A percentile compares a stretch with the other conserved stretches of the same genome.
phyloP scores from a whole-genome alignment of 1,284 basidiomycete species.

The Ceratobasidium sp. region DNA sequence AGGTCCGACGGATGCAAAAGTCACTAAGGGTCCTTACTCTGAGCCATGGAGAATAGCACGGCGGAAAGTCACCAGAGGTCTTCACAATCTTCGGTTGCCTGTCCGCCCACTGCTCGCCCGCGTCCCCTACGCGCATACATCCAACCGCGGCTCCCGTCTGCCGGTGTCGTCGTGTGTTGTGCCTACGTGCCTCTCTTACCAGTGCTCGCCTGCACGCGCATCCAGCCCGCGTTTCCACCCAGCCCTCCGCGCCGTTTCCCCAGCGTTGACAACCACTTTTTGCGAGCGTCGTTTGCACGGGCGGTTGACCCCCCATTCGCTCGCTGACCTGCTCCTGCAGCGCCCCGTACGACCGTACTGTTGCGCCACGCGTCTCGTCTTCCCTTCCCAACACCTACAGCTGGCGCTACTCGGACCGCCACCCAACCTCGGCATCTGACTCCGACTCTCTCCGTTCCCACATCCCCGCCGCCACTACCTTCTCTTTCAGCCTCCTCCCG shows the following conservation, averaged over 20 bases:
- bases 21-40: background rate
- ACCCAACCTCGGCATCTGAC: conserved; percentile 28
- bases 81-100: background rate
- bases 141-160: background rate
- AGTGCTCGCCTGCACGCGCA: conserved; percentile 1
- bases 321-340: background rate
- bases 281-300: background rate
- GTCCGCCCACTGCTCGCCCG: background rate
- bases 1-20: conserved; percentile 27
- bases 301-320: background rate
- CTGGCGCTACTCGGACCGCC: conserved; percentile 40
- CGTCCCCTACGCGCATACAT: conserved; percentile 33
- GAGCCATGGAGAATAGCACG: conserved; percentile 27
- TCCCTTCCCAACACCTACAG: background rate
- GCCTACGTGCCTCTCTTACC: background rate
- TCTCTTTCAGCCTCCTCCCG: background rate
- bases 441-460: background rate
- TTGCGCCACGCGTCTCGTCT: conserved; percentile 18
- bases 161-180: background rate
- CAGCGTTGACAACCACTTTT: background rate
- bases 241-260: background rate
- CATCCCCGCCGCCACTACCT: background rate
- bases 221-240: background rate
- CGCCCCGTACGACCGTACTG: background rate
- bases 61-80: conserved; percentile 24